phyloP scores from a whole-genome alignment of 805 yeast species.

The Lipomyces mesembrius region DNA sequence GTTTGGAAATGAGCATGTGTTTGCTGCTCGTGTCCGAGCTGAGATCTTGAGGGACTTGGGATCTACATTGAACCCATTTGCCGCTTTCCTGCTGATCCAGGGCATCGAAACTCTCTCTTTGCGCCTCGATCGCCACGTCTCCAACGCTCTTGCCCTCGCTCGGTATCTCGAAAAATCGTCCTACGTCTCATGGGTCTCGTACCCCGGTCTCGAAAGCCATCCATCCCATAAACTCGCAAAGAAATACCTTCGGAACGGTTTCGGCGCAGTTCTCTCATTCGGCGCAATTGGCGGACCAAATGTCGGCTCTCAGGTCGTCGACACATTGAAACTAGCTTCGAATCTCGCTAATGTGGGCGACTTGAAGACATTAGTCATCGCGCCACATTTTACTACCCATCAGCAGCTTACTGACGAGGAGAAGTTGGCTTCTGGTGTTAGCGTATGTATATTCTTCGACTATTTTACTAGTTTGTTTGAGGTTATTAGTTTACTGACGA shows the following conservation, averaged over 20 bases:
- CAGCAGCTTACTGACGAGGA: slow-evolving; percentile 86
- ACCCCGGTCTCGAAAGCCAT: slow-evolving; percentile 83
- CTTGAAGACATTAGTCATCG: slow-evolving; percentile 90
- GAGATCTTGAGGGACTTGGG: slow-evolving; percentile 92
- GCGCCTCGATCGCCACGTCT: slow-evolving; percentile 90
- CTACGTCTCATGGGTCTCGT: slow-evolving; percentile 86
- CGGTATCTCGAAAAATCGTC: slow-evolving; percentile 70
- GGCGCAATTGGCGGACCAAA: slow-evolving; percentile 74
- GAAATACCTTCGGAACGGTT: slow-evolving; percentile 78
- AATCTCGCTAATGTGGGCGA: slow-evolving; percentile 98
- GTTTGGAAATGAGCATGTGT: slow-evolving; percentile 73
- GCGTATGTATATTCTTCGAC: slow-evolving; percentile 42
- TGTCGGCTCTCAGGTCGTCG: slow-evolving; percentile 82
- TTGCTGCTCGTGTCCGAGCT: slow-evolving; percentile 75
- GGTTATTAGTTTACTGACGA: neutral
- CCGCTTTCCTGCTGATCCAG: slow-evolving; percentile 80
- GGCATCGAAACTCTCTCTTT: slow-evolving; percentile 94
- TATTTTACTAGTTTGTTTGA: neutral
- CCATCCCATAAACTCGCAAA: slow-evolving; percentile 80
- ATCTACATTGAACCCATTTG: slow-evolving; percentile 86
- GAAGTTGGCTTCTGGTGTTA: slow-evolving; percentile 81
- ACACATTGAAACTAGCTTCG: slow-evolving; percentile 79
- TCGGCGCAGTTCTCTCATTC: slow-evolving; percentile 86
- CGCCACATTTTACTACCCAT: slow-evolving; percentile 96
- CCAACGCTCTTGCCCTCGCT: slow-evolving; percentile 81